Evolutionary conservation across 148 eudicot species (phyloP).

Genomic region (Nyssa sinensis): DNA sequence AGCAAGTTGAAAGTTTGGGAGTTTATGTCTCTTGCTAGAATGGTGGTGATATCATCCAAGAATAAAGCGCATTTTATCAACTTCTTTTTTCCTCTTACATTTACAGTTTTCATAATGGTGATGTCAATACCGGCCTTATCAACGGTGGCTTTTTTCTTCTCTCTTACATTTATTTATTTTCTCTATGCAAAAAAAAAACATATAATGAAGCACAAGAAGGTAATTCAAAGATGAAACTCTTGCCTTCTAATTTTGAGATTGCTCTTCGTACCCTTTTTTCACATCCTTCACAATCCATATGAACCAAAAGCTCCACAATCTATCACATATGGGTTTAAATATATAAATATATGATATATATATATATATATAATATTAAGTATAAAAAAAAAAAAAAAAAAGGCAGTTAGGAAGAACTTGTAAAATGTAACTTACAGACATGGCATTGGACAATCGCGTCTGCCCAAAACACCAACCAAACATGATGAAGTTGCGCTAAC

Average conservation of each 20-base stretch:
- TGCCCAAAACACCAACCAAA: constrained; percentile 31
- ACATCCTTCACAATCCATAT: constrained; percentile 61
- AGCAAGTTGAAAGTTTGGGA: too few relatives aligned
- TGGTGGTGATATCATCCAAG: too few relatives aligned
- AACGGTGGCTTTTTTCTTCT: too few relatives aligned
- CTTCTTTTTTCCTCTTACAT: too few relatives aligned
- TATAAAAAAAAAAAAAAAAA: neutral
- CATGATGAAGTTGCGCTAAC: constrained; percentile 23
- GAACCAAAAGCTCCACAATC: constrained; percentile 58
- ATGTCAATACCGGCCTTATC: too few relatives aligned
- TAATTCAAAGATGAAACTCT: constrained; percentile 2
- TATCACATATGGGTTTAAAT: neutral
- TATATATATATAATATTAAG: neutral
- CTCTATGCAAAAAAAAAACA: too few relatives aligned
- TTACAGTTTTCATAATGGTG: too few relatives aligned
- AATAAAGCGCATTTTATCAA: too few relatives aligned
- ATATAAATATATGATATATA: neutral
- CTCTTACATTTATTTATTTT: too few relatives aligned
- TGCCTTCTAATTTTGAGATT: constrained; percentile 45
- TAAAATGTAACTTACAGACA: constrained; percentile 32
- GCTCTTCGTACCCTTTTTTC: constrained; percentile 48
- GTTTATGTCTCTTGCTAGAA: too few relatives aligned
- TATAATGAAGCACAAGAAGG: neutral
- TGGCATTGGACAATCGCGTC: constrained; percentile 25
- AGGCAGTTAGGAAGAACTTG: neutral